A percentile compares a stretch with the other conserved stretches of the same genome.
phyloP scores from a whole-genome alignment of 2,329 filamentous ascomycete species.

The Dothiorella sarmentorum region DNA sequence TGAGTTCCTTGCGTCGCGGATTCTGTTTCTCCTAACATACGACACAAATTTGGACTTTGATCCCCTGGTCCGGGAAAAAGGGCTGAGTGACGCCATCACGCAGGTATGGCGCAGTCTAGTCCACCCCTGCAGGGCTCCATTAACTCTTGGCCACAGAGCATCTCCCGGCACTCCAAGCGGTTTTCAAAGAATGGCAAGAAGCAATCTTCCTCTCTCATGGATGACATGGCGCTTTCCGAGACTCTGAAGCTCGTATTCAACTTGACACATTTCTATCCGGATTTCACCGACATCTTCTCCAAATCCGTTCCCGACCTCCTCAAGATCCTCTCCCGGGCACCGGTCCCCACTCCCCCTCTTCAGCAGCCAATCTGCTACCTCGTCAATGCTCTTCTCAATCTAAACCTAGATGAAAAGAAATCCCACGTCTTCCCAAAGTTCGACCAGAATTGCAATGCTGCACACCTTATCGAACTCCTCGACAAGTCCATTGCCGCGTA shows the following conservation, averaged over 20 bases:
- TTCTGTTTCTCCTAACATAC: constrained; percentile 79
- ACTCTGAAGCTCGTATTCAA: constrained; percentile 89
- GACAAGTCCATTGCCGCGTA: constrained; percentile 63
- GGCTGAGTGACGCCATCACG: constrained; percentile 65
- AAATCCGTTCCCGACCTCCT: constrained; percentile 67
- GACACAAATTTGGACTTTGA: constrained; percentile 65
- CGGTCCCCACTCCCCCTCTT: constrained; percentile 63
- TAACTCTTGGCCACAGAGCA: constrained; percentile 45
- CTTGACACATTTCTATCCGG: constrained; percentile 69
- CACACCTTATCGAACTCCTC: constrained; percentile 68
- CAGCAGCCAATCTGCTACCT: constrained; percentile 68
- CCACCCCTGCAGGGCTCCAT: background rate
- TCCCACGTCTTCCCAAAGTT: constrained; percentile 62
- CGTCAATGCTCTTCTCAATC: constrained; percentile 76
- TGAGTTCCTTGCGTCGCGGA: constrained; percentile 78
- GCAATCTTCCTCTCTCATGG: constrained; percentile 54
- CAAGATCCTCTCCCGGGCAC: constrained; percentile 61
- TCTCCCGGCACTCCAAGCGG: constrained; percentile 59
- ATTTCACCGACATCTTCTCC: constrained; percentile 60
- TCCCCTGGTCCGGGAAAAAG: constrained; percentile 61
- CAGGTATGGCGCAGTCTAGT: constrained; percentile 30
- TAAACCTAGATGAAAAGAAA: constrained; percentile 60
- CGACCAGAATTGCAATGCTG: constrained; percentile 57
- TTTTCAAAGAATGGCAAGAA: constrained; percentile 41
- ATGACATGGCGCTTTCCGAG: constrained; percentile 76